These are phyloP conservation scores for Fusarium caatingaense DNA, from an alignment of 2,329 filamentous ascomycete species.

Conservation along the genomic window DNA sequence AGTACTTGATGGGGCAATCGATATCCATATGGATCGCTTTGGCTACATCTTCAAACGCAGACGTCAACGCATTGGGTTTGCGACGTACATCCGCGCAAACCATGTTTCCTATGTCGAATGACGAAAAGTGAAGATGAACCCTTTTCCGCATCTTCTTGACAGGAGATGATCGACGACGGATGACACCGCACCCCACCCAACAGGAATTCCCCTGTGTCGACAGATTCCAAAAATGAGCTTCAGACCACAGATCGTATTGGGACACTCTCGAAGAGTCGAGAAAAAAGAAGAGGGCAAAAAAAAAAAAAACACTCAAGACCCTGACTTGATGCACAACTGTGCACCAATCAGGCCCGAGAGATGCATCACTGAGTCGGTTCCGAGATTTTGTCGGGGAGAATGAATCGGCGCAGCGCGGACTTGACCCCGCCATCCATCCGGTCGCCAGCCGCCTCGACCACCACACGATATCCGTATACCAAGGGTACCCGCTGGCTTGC, in stretches of 20 bases:
- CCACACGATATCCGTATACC: constrained; percentile 9
- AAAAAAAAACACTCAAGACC: constrained; percentile 36
- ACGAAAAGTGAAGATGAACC: constrained; percentile 18
- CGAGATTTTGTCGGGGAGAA: constrained; percentile 47
- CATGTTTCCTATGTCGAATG: constrained; percentile 22
- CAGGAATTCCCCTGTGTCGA: constrained; percentile 26
- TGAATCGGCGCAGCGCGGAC: constrained; percentile 32
- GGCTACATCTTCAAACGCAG: neutral
- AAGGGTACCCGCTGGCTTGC: constrained; percentile 33
- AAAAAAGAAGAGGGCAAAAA: constrained; percentile 33
- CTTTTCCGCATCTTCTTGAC: constrained; percentile 28
- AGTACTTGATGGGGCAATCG: constrained; percentile 1
- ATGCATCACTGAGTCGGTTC: constrained; percentile 43
- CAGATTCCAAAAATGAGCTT: constrained; percentile 22
- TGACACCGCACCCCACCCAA: constrained; percentile 30
- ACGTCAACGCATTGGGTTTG: constrained; percentile 4
- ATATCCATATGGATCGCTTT: neutral
- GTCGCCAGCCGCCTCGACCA: constrained; percentile 31
- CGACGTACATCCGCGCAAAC: constrained; percentile 10
- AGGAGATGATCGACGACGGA: constrained; percentile 39
- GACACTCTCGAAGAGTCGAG: constrained; percentile 20
- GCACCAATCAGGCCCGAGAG: constrained; percentile 36
- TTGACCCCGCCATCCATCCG: constrained; percentile 35
- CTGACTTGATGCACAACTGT: constrained; percentile 22
- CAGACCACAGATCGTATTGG: constrained; percentile 4